Evolutionary conservation across 805 yeast genomes (phyloP).

Genomic region (Metahyphopichia silvanorum): DNA sequence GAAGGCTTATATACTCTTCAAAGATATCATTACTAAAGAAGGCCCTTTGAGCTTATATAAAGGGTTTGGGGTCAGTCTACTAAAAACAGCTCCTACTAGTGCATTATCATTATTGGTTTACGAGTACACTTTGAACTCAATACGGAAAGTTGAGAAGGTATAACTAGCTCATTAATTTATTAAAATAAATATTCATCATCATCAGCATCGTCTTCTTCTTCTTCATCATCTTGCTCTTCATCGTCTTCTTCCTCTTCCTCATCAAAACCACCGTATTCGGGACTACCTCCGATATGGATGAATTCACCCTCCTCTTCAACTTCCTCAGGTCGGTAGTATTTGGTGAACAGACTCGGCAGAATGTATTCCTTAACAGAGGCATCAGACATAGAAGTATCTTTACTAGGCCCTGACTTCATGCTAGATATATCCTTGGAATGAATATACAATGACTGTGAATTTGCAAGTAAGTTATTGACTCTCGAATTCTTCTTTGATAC

Average conservation of each 20-base stretch:
- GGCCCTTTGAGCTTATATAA: constrained; percentile 70
- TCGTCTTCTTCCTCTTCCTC: constrained; percentile 8
- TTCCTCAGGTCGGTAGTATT: constrained; percentile 21
- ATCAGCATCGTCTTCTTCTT: constrained; percentile 12
- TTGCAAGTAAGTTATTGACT: constrained; percentile 29
- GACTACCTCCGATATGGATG: constrained; percentile 20
- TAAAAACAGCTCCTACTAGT: constrained; percentile 79
- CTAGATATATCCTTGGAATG: constrained; percentile 16
- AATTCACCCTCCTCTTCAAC: constrained; percentile 24
- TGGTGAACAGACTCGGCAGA: constrained; percentile 38
- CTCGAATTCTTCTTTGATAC: constrained; percentile 17
- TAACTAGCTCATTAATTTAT: background rate
- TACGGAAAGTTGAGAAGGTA: constrained; percentile 1
- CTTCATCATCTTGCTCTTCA: constrained; percentile 7
- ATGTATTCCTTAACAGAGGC: constrained; percentile 32
- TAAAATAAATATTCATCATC: constrained; percentile 30
- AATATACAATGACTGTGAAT: constrained; percentile 35
- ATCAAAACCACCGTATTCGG: constrained; percentile 7
- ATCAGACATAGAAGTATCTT: constrained; percentile 10
- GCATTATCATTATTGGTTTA: constrained; percentile 68
- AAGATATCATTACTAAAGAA: constrained; percentile 46
- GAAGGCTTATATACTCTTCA: constrained; percentile 21
- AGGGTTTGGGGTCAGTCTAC: constrained; percentile 66
- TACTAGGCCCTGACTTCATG: constrained; percentile 4
- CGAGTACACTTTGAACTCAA: constrained; percentile 36